These are phyloP conservation scores for Athelia sp. DNA, from an alignment of 1,284 basidiomycete species.

Conservation along the genomic window DNA sequence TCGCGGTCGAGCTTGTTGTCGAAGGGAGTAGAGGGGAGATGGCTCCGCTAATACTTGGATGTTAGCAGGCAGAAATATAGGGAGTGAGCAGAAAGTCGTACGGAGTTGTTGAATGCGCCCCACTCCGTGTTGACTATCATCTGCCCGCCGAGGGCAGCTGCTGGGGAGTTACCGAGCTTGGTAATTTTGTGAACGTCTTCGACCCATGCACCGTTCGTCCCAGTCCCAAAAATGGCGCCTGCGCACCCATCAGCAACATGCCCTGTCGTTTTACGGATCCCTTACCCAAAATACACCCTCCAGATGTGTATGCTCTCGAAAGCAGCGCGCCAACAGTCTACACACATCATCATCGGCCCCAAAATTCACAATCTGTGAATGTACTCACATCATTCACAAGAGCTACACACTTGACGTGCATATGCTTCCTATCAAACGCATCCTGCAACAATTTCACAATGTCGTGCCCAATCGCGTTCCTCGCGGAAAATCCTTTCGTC, in stretches of 20 bases:
- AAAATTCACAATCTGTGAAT: slow-evolving; percentile 1
- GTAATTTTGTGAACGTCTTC: slow-evolving; percentile 83
- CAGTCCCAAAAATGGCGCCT: slow-evolving; percentile 90
- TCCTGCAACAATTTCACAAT: slow-evolving; percentile 91
- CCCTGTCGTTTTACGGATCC: neutral
- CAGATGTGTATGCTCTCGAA: slow-evolving; percentile 87
- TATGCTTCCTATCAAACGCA: slow-evolving; percentile 89
- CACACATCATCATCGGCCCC: slow-evolving; percentile 5
- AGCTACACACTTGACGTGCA: slow-evolving; percentile 91
- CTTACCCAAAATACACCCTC: slow-evolving; percentile 80
- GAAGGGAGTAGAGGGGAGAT: slow-evolving; percentile 87
- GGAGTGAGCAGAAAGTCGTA: slow-evolving; percentile 32
- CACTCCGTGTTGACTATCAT: slow-evolving; percentile 99
- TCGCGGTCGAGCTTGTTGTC: slow-evolving; percentile 92
- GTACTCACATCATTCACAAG: slow-evolving; percentile 91
- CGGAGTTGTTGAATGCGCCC: slow-evolving; percentile 92
- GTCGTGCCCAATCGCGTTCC: slow-evolving; percentile 89
- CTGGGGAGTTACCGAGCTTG: slow-evolving; percentile 69
- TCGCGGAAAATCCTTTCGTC: slow-evolving; percentile 96
- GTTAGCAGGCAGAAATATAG: no score
- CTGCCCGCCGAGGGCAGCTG: slow-evolving; percentile 55
- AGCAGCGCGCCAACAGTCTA: slow-evolving; percentile 94
- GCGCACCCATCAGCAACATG: slow-evolving; percentile 2
- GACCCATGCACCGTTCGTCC: slow-evolving; percentile 96
- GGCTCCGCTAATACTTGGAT: no score